Percentiles rank a stretch among this genome's conserved stretches.
These are phyloP conservation scores for Salix viminalis DNA, from an alignment of 345 rosid species.

Conservation along the genomic window DNA sequence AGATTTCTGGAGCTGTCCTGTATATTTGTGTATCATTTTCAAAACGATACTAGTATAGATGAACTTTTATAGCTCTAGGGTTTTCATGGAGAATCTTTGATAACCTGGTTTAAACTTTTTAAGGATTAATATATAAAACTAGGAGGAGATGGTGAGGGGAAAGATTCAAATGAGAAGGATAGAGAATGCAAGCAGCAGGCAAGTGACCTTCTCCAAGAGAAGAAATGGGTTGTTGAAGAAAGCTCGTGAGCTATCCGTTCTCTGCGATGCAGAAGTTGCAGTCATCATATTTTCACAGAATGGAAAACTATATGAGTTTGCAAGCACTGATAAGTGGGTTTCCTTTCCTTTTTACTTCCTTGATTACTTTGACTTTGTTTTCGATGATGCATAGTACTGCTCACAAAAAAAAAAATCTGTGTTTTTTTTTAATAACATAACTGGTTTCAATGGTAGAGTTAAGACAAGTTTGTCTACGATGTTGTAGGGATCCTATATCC, in stretches of 20 bases:
- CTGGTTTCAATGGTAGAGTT: too few relatives aligned
- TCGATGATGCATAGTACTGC: not conserved
- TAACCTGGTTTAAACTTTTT: not conserved
- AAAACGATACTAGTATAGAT: too few relatives aligned
- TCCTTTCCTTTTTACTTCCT: not conserved
- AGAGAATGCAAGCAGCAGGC: constrained; percentile 52
- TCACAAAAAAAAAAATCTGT: too few relatives aligned
- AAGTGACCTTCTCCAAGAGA: constrained; percentile 59
- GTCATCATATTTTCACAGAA: constrained; percentile 49
- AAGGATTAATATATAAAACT: not conserved
- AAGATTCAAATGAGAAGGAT: constrained; percentile 55
- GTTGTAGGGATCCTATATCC: not conserved
- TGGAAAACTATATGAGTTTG: constrained; percentile 42
- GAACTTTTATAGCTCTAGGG: not conserved
- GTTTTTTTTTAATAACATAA: too few relatives aligned
- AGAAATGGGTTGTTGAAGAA: constrained; percentile 56
- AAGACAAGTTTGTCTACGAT: not conserved
- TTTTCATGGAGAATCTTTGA: not conserved
- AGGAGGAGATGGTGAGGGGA: constrained; percentile 53
- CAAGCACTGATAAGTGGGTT: constrained; percentile 42
- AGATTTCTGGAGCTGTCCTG: not conserved
- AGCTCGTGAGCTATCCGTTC: constrained; percentile 58
- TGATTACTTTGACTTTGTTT: not conserved
- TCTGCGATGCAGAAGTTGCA: constrained; percentile 62
- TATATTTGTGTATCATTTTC: too few relatives aligned